phyloP scores from a whole-genome alignment of 495 filamentous ascomycete species.

The Terfezia boudieri region DNA sequence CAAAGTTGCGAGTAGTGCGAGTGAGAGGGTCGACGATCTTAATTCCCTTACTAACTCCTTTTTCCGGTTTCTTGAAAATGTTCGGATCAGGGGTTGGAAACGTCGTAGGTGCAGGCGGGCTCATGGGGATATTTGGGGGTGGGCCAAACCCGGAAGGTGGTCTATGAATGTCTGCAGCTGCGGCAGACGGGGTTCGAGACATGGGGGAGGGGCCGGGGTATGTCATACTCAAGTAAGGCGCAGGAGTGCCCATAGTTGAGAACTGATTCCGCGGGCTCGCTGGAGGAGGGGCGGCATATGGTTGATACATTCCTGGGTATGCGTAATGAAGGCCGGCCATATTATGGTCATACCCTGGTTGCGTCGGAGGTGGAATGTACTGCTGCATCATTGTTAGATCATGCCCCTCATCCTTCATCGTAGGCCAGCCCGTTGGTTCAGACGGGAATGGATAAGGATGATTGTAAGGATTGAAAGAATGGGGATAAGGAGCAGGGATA shows the following conservation, averaged over 20 bases:
- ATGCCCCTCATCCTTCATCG: neutral
- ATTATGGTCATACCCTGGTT: neutral
- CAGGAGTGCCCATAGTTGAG: conserved; percentile 9
- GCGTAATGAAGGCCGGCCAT: neutral
- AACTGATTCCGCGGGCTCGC: neutral
- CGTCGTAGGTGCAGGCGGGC: neutral
- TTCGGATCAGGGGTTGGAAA: neutral
- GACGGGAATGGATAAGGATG: neutral
- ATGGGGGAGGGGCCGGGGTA: conserved; percentile 6
- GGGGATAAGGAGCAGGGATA: neutral
- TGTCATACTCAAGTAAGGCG: neutral
- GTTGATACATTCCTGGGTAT: neutral
- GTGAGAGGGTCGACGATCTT: conserved; percentile 11
- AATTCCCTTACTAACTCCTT: conserved; percentile 8
- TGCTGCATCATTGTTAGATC: neutral
- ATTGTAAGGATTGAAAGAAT: neutral
- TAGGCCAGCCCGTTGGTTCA: neutral
- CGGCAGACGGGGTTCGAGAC: neutral
- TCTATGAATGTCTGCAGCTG: neutral
- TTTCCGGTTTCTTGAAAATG: neutral
- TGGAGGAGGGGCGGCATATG: neutral
- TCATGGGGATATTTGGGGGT: neutral
- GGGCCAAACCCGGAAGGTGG: neutral
- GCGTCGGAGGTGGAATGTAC: neutral
- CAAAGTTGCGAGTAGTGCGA: neutral